Evolutionary conservation across 345 rosid genomes (phyloP).

Genomic region (Mallotus nudiflorus): DNA sequence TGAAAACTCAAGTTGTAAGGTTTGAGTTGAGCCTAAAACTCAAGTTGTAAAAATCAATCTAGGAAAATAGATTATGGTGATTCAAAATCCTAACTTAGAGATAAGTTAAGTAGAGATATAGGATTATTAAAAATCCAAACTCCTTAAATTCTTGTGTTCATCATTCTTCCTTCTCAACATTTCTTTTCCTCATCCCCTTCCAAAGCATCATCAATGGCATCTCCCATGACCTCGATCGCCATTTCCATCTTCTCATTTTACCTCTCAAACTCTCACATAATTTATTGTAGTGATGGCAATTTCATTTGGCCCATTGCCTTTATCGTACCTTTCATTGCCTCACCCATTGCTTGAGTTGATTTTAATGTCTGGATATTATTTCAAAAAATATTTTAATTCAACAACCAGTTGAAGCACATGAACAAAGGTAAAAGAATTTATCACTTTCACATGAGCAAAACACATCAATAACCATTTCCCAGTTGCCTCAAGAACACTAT

Average conservation of each 20-base stretch:
- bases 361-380: constrained; percentile 56
- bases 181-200: constrained; percentile 95
- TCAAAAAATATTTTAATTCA: background rate
- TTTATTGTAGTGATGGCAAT: constrained; percentile 79
- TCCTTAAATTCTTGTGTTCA: too few species aligned
- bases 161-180: too few species aligned
- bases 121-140: too few species aligned
- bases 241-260: constrained; percentile 95
- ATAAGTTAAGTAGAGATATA: too few species aligned
- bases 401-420: background rate
- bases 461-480: too few species aligned
- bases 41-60: too few species aligned
- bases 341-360: constrained; percentile 95
- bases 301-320: constrained; percentile 98
- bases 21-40: too few species aligned
- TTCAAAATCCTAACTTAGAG: too few species aligned
- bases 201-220: constrained; percentile 84
- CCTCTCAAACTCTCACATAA: constrained; percentile 86
- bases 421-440: background rate
- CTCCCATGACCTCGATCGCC: constrained; percentile 86
- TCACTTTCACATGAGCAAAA: background rate
- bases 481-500: too few species aligned
- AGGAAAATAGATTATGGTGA: too few species aligned
- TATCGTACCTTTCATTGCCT: constrained; percentile 94
- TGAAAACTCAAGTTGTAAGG: too few species aligned